Conservation (phyloP, 306 rosid species). For the Sophora flavescens region DNA sequence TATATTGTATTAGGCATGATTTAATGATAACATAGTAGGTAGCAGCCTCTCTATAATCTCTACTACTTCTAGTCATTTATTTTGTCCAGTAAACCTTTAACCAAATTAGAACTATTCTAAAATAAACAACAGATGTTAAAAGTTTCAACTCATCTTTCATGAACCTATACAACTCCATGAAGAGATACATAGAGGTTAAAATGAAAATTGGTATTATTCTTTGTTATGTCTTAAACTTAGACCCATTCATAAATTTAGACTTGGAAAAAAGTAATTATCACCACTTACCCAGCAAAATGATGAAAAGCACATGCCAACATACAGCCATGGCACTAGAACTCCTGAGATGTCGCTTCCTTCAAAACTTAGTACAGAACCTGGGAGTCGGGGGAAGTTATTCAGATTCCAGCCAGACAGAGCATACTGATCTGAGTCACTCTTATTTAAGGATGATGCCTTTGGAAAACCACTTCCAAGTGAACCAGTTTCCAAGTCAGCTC, state of each 20-base stretch:
- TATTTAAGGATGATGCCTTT: conserved; percentile 61
- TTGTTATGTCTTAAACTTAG: conserved; percentile 8
- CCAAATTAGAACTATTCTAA: background rate
- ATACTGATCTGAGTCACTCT: conserved; percentile 60
- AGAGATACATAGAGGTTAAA: background rate
- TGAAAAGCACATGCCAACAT: conserved; percentile 98
- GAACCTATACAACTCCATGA: background rate
- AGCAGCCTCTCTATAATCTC: background rate
- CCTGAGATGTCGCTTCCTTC: conserved; percentile 97
- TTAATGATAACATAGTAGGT: conserved; percentile 17
- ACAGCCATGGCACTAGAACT: conserved; percentile 98
- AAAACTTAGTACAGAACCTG: conserved; percentile 83
- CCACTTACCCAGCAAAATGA: conserved; percentile 99
- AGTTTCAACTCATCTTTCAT: conserved; percentile 1
- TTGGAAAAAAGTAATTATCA: conserved; percentile 21
- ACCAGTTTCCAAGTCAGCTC: conserved; percentile 95
- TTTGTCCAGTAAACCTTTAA: conserved; percentile 8
- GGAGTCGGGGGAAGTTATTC: conserved; percentile 85
- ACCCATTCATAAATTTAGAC: conserved; percentile 20
- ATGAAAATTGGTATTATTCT: conserved; percentile 23
- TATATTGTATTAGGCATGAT: conserved; percentile 8
- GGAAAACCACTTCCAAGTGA: conserved; percentile 94
- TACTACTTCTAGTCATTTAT: conserved; percentile 8
- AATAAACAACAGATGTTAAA: background rate
- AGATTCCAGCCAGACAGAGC: conserved; percentile 91